Evolutionary conservation across 2,329 filamentous ascomycete genomes (phyloP), one percentile per base, ranked within the genome.

Genomic region (Tolypocladium paradoxum): DNA sequence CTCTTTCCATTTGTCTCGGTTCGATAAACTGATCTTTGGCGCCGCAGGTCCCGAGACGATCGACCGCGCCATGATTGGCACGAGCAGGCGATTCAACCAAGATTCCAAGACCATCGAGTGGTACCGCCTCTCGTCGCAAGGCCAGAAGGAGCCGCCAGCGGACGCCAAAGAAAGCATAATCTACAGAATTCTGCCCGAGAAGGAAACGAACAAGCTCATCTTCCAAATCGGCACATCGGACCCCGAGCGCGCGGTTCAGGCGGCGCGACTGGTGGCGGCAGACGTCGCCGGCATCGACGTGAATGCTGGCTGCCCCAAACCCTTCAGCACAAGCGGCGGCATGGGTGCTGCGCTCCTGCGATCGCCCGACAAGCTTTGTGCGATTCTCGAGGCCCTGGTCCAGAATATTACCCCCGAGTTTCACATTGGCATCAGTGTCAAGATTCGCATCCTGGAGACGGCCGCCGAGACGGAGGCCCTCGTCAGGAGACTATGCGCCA

Each of bases 241-340:
- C 55, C 90, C 93, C 0, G 84, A 86, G 14, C 79, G 84, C 33
- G 93, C 93, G 1, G 91, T 97, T 0, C 74, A 87, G 66, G 91
- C 92, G 1, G 90, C 92, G 2, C 84, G 84, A 51, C 73, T 96
- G 18, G 86, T 99, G 22, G 93, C 91, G 0, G 79, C 74, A 14
- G 90, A 97, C 69, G 93, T 99, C 3, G 84, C 85, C 0, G 93
- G 93, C 55, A 96, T 99, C 61, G 93, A 97, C 68, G 87, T 99
- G 57, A 99, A 99, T 68, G 90, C 93, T 0, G 93, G 93, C n/a
- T 99, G 93, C 66, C 93, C 93, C 0, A 99, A 99, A 70, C 88
- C 92, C 0, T 99, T 99, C 70, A 95, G 88, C 64, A 96, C 92
- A 2, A 81, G 81, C 57, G 90, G 90, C 55, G 93, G 93, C 49